Conservation (phyloP, 1,139 yeast species). For the Taphrina flavorubra region DNA sequence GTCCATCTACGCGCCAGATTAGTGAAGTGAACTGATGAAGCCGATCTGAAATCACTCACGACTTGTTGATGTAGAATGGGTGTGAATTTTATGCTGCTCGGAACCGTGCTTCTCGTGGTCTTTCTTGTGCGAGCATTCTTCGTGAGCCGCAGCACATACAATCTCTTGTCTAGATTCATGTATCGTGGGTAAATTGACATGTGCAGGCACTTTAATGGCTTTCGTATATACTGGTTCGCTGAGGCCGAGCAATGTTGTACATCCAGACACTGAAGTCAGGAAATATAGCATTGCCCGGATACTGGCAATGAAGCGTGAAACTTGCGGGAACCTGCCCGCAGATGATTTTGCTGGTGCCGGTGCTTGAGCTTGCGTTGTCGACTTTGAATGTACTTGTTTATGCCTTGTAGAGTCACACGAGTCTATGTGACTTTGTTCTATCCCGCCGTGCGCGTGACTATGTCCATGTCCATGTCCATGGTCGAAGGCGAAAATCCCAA, state of each 20-base stretch:
- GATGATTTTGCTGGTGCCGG: background rate
- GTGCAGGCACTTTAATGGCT: background rate
- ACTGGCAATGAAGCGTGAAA: background rate
- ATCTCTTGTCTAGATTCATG: background rate
- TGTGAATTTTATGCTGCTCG: constrained; percentile 37
- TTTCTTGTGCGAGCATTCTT: constrained; percentile 43
- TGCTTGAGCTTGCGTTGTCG: background rate
- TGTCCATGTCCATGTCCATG: constrained; percentile 58
- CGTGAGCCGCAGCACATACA: background rate
- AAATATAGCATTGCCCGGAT: background rate
- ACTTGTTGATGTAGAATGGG: background rate
- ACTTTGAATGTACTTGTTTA: background rate
- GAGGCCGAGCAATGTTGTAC: background rate
- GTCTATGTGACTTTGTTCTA: background rate
- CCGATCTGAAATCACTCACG: background rate
- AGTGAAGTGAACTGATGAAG: background rate
- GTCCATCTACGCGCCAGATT: constrained; percentile 29
- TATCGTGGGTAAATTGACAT: background rate
- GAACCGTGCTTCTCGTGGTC: constrained; percentile 38
- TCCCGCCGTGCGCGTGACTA: background rate
- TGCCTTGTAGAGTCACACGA: background rate
- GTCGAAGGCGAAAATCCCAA: constrained; percentile 91
- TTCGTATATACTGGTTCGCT: background rate
- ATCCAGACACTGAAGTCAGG: background rate
- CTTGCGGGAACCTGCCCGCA: no score